Percentiles rank a stretch among this genome's conserved stretches.
These are phyloP conservation scores for Ustilago curta DNA, from an alignment of 1,284 basidiomycete genomes.

Conservation along the genomic window DNA sequence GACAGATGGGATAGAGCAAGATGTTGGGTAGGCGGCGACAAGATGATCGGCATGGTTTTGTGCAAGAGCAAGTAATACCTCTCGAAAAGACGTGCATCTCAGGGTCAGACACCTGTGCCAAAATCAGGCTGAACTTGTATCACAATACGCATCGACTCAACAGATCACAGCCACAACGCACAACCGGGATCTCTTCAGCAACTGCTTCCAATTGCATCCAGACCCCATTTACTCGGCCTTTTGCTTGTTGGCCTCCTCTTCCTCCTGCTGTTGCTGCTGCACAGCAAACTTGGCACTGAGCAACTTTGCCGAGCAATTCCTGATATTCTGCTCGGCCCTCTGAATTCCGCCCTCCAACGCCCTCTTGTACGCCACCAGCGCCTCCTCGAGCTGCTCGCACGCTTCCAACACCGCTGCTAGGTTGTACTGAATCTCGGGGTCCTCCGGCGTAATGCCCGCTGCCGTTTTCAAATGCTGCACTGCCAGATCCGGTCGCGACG, in stretches of 20 bases:
- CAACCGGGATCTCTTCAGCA: no score
- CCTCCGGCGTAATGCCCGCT: slow-evolving; percentile 84
- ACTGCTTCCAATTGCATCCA: background rate
- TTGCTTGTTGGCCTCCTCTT: slow-evolving; percentile 13
- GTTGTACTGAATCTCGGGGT: slow-evolving; percentile 95
- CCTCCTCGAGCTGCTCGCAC: slow-evolving; percentile 83
- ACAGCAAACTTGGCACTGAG: slow-evolving; percentile 43
- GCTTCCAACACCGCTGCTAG: slow-evolving; percentile 90
- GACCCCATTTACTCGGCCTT: background rate
- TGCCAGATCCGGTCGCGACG: slow-evolving; percentile 87
- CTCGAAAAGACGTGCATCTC: no score
- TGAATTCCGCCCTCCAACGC: slow-evolving; percentile 80
- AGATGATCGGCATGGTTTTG: no score
- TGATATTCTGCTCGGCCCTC: slow-evolving; percentile 82
- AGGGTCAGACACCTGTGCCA: no score
- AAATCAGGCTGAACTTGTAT: no score
- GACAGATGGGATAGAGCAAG: no score
- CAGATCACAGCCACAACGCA: no score
- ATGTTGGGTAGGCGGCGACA: no score
- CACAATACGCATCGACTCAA: no score
- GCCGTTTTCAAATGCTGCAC: slow-evolving; percentile 82
- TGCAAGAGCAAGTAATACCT: no score
- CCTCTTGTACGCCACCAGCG: slow-evolving; percentile 81
- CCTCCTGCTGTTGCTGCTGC: slow-evolving; percentile 32
- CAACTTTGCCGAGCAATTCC: slow-evolving; percentile 79